Conservation (phyloP, 371 early-diverging fungal genomes). For the Ordospora colligata region DNA sequence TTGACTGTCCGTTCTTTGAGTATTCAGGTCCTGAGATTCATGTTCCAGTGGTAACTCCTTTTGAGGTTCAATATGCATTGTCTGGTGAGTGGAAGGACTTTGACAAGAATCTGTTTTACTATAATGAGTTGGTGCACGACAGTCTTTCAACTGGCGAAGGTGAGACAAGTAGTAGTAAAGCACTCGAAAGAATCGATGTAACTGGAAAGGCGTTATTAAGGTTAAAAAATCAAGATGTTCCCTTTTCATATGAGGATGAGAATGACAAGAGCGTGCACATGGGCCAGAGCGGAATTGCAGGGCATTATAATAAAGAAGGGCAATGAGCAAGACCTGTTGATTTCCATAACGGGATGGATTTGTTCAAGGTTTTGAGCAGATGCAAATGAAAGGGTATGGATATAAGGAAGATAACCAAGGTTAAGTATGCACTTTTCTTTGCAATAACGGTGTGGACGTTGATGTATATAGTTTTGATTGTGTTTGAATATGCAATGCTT, state of each 20-base stretch:
- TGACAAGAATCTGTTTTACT: background rate
- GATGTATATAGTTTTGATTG: too few species aligned
- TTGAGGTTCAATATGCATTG: slow-evolving; percentile 32
- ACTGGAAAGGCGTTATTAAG: slow-evolving; percentile 25
- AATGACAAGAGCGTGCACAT: slow-evolving; percentile 37
- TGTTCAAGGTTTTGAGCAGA: background rate
- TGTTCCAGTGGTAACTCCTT: slow-evolving; percentile 50
- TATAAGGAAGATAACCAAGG: too few species aligned
- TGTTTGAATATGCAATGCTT: too few species aligned
- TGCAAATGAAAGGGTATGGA: background rate
- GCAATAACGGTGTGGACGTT: too few species aligned
- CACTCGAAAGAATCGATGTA: background rate
- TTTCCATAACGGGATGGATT: background rate
- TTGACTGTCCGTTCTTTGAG: slow-evolving; percentile 52
- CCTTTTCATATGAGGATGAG: slow-evolving; percentile 19
- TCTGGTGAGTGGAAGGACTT: slow-evolving; percentile 28
- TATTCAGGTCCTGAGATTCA: slow-evolving; percentile 27
- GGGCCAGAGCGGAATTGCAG: slow-evolving; percentile 44
- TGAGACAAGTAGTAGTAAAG: background rate
- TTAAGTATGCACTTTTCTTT: too few species aligned
- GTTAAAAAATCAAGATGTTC: slow-evolving; percentile 29
- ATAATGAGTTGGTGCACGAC: background rate
- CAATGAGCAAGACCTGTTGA: background rate
- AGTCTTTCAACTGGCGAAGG: background rate
- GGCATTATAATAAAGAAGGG: slow-evolving; percentile 34